phyloP scores from a whole-genome alignment of 2,329 filamentous ascomycete species.

The Microcyclospora tardicrescens region DNA sequence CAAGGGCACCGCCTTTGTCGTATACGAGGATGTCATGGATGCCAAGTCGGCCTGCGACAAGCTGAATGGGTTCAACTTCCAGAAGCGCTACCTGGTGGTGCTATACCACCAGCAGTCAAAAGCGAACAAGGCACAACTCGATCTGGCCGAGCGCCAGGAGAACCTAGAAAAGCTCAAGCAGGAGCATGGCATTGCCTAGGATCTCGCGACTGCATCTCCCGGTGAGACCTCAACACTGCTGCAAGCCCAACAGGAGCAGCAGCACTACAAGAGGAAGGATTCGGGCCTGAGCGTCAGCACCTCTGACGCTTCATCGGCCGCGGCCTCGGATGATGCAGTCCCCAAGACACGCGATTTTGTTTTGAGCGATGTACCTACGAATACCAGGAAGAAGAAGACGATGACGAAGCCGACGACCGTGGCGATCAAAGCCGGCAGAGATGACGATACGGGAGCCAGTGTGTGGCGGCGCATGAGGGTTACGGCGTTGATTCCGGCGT shows the following conservation, averaged over 20 bases:
- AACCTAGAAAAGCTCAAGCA: constrained; percentile 97
- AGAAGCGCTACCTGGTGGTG: constrained; percentile 94
- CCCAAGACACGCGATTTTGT: constrained; percentile 18
- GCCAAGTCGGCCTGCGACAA: constrained; percentile 98
- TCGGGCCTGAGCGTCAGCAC: constrained; percentile 14
- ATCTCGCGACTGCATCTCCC: constrained; percentile 19
- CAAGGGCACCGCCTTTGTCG: constrained; percentile 96
- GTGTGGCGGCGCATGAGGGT: constrained; percentile 12
- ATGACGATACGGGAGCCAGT: constrained; percentile 4
- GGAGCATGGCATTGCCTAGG: constrained; percentile 94
- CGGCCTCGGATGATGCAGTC: constrained; percentile 8
- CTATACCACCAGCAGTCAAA: constrained; percentile 68
- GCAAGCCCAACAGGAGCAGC: neutral
- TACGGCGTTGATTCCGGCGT: constrained; percentile 5
- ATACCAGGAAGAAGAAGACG: constrained; percentile 1
- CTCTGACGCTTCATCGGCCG: neutral
- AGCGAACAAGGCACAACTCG: constrained; percentile 56
- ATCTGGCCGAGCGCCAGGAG: constrained; percentile 84
- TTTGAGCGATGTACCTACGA: constrained; percentile 5
- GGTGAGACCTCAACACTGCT: constrained; percentile 11
- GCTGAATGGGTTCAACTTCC: constrained; percentile 99
- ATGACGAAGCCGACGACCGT: constrained; percentile 3
- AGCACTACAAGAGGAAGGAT: constrained; percentile 13
- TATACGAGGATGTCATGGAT: constrained; percentile 99
- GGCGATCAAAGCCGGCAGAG: constrained; percentile 9